Percentiles rank a stretch among this genome's conserved stretches.
Conservation (phyloP, 441 rosid genomes). For the Populus trichocarpa region DNA sequence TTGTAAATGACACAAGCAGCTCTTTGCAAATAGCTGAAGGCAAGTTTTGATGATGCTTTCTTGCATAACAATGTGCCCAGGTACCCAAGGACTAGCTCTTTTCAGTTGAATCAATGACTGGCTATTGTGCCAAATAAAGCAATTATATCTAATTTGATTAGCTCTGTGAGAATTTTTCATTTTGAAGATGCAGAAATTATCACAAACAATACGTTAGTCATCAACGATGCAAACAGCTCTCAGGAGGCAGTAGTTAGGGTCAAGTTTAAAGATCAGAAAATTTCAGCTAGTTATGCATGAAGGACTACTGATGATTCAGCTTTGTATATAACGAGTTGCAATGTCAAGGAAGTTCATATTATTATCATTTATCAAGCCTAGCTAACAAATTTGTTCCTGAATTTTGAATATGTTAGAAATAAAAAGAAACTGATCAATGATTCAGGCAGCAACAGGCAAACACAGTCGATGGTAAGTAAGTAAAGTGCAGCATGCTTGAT, state of each 20-base stretch:
- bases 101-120: no score
- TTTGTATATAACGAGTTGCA: no score
- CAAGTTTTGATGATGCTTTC: neutral
- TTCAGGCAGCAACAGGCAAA: neutral
- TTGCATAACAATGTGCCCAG: neutral
- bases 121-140: neutral
- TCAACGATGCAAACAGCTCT: neutral
- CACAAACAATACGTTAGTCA: neutral
- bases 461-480: neutral
- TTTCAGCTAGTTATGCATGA: neutral
- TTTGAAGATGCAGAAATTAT: conserved; percentile 7
- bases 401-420: neutral
- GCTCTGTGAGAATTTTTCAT: neutral
- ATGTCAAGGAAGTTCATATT: neutral
- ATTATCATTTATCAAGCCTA: neutral
- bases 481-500: no score
- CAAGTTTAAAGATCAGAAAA: no score
- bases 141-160: neutral
- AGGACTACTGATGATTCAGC: no score
- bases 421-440: neutral
- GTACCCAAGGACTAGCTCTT: neutral
- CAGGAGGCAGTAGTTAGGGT: neutral
- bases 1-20: conserved; percentile 8
- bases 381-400: neutral
- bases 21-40: neutral